Percentiles rank a stretch among this genome's conserved stretches.
Conservation (phyloP, 2,329 filamentous ascomycete genomes). For the Talaromyces islandicus region DNA sequence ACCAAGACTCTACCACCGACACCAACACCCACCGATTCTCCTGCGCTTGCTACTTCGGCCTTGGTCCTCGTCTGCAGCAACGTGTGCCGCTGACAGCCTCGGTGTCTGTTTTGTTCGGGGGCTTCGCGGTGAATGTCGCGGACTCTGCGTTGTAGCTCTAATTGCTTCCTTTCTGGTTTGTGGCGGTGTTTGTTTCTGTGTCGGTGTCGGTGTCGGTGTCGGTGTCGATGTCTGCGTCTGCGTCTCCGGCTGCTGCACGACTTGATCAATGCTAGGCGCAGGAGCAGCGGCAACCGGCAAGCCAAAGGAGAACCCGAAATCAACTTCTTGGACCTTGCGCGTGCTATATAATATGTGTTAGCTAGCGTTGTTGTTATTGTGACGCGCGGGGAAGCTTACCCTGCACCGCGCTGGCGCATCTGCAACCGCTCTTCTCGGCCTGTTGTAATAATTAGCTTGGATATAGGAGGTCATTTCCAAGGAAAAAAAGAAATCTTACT, state of each 20-base stretch:
- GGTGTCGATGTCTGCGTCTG: constrained; percentile 14
- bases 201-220: constrained; percentile 13
- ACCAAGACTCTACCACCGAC: neutral
- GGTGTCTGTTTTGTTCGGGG: neutral
- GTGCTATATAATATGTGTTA: constrained; percentile 30
- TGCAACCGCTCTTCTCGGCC: constrained; percentile 50
- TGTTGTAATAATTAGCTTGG: constrained; percentile 16
- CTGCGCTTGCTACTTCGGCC: constrained; percentile 10
- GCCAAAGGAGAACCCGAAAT: constrained; percentile 47
- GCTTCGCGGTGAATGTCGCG: neutral
- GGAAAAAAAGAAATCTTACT: too few relatives aligned
- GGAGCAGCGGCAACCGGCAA: constrained; percentile 21
- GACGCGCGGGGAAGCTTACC: constrained; percentile 38
- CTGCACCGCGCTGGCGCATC: constrained; percentile 54
- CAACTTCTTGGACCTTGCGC: constrained; percentile 41
- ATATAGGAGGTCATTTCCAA: neutral
- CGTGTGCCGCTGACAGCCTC: neutral
- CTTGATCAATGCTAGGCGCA: too few relatives aligned
- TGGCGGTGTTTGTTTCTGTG: neutral
- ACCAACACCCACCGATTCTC: constrained; percentile 4
- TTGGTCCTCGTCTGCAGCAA: neutral
- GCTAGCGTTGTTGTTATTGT: constrained; percentile 11
- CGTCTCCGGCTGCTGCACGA: too few relatives aligned
- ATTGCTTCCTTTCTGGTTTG: constrained; percentile 14
- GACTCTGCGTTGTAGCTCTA: constrained; percentile 11